Percentiles rank a stretch among this genome's conserved stretches.
phyloP scores from a whole-genome alignment of 2,329 filamentous ascomycete species.

The Aureobasidium sp. region DNA sequence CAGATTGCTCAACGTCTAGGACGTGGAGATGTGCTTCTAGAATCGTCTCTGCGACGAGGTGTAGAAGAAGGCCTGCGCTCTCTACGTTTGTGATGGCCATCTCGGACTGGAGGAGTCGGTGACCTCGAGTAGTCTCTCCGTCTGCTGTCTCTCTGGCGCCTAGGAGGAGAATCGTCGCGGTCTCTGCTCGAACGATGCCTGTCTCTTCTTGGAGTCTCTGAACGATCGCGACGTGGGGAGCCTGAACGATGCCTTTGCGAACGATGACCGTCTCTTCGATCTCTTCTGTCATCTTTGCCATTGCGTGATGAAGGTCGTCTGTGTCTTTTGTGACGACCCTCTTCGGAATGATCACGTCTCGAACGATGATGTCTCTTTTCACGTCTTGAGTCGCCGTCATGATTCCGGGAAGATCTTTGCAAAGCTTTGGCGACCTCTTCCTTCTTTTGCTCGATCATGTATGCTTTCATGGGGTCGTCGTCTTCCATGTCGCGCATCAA shows the following conservation, averaged over 20 bases:
- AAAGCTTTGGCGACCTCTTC: conserved; percentile 73
- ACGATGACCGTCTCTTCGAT: conserved; percentile 8
- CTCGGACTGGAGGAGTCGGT: background rate
- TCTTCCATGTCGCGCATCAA: conserved; percentile 72
- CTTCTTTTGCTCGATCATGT: conserved; percentile 82
- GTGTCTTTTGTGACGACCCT: conserved; percentile 17
- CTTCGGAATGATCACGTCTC: conserved; percentile 19
- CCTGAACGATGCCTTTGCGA: conserved; percentile 2
- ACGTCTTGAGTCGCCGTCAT: conserved; percentile 36
- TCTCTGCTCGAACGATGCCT: conserved; percentile 5
- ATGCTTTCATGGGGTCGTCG: conserved; percentile 95
- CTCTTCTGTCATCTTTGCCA: conserved; percentile 6
- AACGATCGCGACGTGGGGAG: background rate
- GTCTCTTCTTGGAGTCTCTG: background rate
- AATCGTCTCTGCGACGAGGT: background rate
- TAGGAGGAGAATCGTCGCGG: background rate
- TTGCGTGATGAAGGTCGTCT: conserved; percentile 17
- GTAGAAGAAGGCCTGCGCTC: conserved; percentile 4
- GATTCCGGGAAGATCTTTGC: conserved; percentile 45
- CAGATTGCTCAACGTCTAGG: conserved; percentile 1
- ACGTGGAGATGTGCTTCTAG: conserved; percentile 6
- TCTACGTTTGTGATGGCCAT: background rate
- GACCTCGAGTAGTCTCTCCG: conserved; percentile 1
- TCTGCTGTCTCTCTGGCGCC: background rate
- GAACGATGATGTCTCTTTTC: conserved; percentile 41